Base-by-base conservation (phyloP, 2,329 filamentous ascomycete species). In the Colletotrichum graminicola region DNA sequence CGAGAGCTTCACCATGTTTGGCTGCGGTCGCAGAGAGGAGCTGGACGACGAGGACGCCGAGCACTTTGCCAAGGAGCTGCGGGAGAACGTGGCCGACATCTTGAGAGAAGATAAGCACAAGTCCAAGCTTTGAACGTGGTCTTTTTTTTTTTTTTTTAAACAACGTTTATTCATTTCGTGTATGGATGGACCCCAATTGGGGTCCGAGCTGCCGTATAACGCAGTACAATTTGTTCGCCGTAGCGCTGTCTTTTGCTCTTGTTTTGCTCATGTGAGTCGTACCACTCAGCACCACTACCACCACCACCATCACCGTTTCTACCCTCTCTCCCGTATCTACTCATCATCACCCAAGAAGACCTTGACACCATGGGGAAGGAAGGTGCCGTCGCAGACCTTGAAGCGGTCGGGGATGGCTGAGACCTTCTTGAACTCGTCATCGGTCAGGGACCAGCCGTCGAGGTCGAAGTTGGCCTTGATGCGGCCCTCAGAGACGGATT, bases 301-400 rank as follows among this genome's bases (percentile, higher is more conserved):
- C 71, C 39, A n/a, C 36, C 49, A 29, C 16, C 5, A 43, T 43
- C 3, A 21, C 41, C 41, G 18, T 21, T 21, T 43, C 41, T 36
- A 49, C 68, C 52, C 11, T 1, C 45, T 8, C 14, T 3, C 3
- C 6, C 59, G 45, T 21, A 47, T 72, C 78, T 89, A 94, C 84
- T 95, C 92, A 77, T 94, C 92, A 76, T 95, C 92, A 10, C 92
- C 92, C 79, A 94, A 94, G 86, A 96, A 96, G 45, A 95, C 92
- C 86, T 91, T 92, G 72, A 93, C 81, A 45, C 65, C 69, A 11
- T 72, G 62, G 0, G 93, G 93, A 77, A 94, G 79, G 91, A 92
- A 95, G 36, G 78, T 82, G 79, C 95, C 94, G 45, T 87, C 88
- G 78, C 93, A 96, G 73, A 94, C 91, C 89, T 94, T 97, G 87